Evolutionary conservation across 345 rosid species (phyloP).

Genomic region (Eucalyptus pauciflora): DNA sequence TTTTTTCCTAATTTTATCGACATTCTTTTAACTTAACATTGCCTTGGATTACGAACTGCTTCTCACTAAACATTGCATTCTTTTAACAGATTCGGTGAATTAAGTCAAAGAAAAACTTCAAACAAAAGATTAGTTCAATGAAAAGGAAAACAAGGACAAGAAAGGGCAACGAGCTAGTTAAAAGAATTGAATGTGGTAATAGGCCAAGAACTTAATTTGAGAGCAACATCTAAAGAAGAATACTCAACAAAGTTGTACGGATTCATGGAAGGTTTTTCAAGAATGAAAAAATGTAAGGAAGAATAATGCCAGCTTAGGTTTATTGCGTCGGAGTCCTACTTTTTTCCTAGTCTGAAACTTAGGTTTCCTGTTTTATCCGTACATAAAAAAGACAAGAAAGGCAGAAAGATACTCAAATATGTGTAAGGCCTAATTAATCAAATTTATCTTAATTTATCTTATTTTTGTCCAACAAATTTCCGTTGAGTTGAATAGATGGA

Average conservation of each 20-base stretch:
- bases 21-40: neutral
- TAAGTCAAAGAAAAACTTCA: neutral
- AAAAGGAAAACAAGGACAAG: neutral
- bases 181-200: neutral
- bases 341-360: neutral
- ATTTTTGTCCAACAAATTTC: too few species aligned
- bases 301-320: neutral
- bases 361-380: neutral
- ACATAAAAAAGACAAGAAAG: neutral
- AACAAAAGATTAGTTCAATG: neutral
- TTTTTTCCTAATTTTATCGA: neutral
- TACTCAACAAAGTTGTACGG: neutral
- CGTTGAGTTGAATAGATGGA: fast-evolving
- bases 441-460: neutral
- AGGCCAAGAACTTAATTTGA: neutral
- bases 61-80: neutral
- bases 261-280: neutral
- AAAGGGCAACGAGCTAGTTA: neutral
- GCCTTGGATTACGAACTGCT: neutral
- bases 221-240: neutral
- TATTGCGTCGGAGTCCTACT: too few species aligned
- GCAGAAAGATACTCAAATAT: neutral
- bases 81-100: neutral
- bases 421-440: neutral
- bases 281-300: neutral